A percentile compares a stretch with the other conserved stretches of the same genome.
These are phyloP conservation scores for Psidium friedrichsthalianum DNA, from an alignment of 345 rosid genomes.

Conservation along the genomic window DNA sequence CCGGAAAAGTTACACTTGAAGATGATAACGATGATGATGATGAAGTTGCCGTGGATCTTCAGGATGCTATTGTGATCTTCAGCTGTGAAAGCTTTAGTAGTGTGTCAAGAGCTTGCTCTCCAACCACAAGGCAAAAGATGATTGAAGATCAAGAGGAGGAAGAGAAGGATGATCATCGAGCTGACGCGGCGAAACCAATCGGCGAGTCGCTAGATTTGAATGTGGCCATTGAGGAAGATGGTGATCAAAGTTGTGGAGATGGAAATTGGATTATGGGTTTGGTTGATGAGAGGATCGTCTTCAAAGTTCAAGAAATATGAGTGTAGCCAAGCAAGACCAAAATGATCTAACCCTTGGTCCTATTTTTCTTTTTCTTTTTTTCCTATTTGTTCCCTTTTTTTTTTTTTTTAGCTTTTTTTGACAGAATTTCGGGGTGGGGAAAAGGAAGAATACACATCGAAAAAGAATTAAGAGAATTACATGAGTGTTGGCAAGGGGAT, in stretches of 20 bases:
- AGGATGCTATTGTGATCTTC: conserved; percentile 55
- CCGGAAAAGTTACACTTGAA: conserved; percentile 20
- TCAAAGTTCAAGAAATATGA: conserved; percentile 26
- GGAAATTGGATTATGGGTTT: conserved; percentile 16
- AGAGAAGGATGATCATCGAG: neutral
- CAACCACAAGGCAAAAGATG: conserved; percentile 8
- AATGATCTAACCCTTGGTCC: neutral
- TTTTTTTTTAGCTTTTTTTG: neutral
- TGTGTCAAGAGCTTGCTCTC: conserved; percentile 17
- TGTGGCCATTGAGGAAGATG: conserved; percentile 31
- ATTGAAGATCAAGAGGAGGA: conserved; percentile 2
- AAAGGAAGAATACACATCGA: neutral
- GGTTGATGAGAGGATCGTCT: conserved; percentile 34
- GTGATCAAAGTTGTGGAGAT: conserved; percentile 6
- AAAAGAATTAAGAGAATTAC: neutral
- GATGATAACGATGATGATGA: conserved; percentile 9
- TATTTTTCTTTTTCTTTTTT: neutral
- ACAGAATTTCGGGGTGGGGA: neutral
- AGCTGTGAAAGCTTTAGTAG: conserved; percentile 25
- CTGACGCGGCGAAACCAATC: neutral
- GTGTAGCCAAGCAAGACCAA: neutral
- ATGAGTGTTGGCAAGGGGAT: neutral
- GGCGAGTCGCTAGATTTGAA: conserved; percentile 40
- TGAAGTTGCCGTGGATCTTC: conserved; percentile 24
- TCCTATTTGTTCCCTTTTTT: neutral